Conservation (phyloP, 208 protist genomes). For the Leishmania arabica region DNA sequence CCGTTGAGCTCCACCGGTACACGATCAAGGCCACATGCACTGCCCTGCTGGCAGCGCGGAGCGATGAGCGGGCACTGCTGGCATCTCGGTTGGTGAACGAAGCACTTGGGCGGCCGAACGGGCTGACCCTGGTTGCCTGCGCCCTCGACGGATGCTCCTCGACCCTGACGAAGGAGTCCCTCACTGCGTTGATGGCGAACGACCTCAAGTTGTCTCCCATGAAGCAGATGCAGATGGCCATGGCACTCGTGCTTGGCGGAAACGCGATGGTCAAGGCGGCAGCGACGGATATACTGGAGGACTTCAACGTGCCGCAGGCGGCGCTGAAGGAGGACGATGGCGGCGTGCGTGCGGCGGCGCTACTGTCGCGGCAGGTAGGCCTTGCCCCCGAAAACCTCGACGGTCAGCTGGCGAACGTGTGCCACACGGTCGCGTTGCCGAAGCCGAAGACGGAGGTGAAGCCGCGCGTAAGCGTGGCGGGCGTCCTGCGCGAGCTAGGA, state of each 20-base stretch:
- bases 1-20: conserved; percentile 65
- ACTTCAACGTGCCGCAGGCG: conserved; percentile 51
- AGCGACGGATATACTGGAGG: conserved; percentile 60
- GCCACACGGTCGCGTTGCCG: conserved; percentile 26
- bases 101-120: conserved; percentile 71
- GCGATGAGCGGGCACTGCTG: conserved; percentile 41
- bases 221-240: conserved; percentile 79
- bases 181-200: conserved; percentile 56
- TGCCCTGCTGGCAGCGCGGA: conserved; percentile 36
- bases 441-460: conserved; percentile 27
- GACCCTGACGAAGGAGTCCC: conserved; percentile 45
- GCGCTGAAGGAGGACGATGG: conserved; percentile 63
- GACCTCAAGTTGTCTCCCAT: conserved; percentile 67
- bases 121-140: conserved; percentile 53
- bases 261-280: conserved; percentile 55
- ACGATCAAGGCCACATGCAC: conserved; percentile 42
- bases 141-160: conserved; percentile 53
- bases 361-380: conserved; percentile 70
- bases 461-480: conserved; percentile 71
- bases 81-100: conserved; percentile 57
- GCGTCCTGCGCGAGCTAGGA: conserved; percentile 82
- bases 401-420: conserved; percentile 47
- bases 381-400: conserved; percentile 44
- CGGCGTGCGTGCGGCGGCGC: conserved; percentile 45
- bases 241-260: conserved; percentile 59